Evolutionary conservation across 257 asterid species (phyloP), one percentile per base, ranked within the genome.

Genomic region (Craterostigma plantagineum): DNA sequence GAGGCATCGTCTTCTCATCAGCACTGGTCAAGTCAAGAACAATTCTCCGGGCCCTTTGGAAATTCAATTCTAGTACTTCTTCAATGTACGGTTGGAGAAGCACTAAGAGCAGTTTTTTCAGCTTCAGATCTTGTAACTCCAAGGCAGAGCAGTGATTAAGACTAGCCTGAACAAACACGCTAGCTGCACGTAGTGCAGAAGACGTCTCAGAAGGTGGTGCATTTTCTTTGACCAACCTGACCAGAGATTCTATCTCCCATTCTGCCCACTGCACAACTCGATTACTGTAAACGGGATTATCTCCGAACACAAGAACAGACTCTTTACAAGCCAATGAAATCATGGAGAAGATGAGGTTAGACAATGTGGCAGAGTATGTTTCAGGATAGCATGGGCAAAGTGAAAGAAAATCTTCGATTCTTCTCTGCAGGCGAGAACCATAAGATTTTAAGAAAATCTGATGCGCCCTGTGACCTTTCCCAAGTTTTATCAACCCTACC

Each of bases 361-460:
- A 79, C 34, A 90, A 56, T 16, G 98, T 79, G 10, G 98, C 92
- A 7, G 98, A 75, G 53, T 90, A 90, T 14, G 98, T 83, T 58
- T 90, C 93, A 4, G 93, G 98, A 60, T 82, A 90, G 66, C 98
- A 83, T 33, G 95, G 93, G 65, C 95, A 90, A 10, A 90, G 63
- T 18, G 91, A 74, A 56, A 90, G 80, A 68, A 90, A 90, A 55
- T 74, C 91, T 49, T 77, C 83, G 27, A 83, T 76, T 73, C 90
- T 72, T 69, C 82, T 77, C 54, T 69, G 81, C 51, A 90, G 93
- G 48, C 87, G 94, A 36, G 83, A 67, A 18, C 92, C 84, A 54
- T 70, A 76, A 39, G 87, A 72, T 61, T 79, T 83, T 59, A 90
- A 64, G 53, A 90, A 80, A 58, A 79, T 70, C 63, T 90, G 95